Evolutionary conservation across 116 monocot species (phyloP).

Genomic region (Posidonia oceanica): DNA sequence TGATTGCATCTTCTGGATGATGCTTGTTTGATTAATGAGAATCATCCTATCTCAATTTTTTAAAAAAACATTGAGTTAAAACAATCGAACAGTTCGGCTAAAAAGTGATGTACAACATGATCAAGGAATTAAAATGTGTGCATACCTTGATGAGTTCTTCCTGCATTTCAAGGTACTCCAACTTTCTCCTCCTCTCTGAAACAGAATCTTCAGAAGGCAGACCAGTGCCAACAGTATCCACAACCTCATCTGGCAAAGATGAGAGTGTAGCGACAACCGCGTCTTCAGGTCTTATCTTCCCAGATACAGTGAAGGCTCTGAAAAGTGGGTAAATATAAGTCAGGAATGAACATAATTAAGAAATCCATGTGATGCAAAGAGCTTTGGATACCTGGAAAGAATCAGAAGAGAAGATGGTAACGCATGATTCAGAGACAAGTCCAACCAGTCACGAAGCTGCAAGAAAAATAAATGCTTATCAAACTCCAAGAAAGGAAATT

Average conservation of each 20-base stretch:
- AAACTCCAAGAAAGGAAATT: background rate
- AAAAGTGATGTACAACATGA: background rate
- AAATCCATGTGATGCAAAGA: background rate
- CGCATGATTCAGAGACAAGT: conserved; percentile 81
- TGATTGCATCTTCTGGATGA: no score
- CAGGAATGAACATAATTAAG: background rate
- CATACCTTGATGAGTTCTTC: conserved; percentile 98
- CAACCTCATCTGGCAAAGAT: conserved; percentile 97
- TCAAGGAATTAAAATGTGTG: background rate
- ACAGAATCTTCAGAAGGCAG: conserved; percentile 98
- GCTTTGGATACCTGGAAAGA: conserved; percentile 70
- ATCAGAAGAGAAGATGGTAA: conserved; percentile 93
- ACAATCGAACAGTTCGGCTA: no score
- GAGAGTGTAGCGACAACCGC: conserved; percentile 94
- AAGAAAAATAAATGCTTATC: conserved; percentile 5
- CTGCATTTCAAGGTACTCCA: conserved; percentile 98
- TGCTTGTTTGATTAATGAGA: no score
- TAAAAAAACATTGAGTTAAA: no score
- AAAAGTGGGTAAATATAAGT: conserved; percentile 8
- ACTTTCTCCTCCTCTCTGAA: conserved; percentile 85
- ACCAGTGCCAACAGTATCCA: conserved; percentile 88
- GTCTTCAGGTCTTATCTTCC: conserved; percentile 93
- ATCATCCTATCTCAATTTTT: no score
- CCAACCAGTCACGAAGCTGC: conserved; percentile 95
- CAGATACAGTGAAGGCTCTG: conserved; percentile 89